Percentiles rank a stretch among this genome's conserved stretches.
Conservation (phyloP, 2,329 filamentous ascomycete species). For the Hymenoscyphus salicellus region DNA sequence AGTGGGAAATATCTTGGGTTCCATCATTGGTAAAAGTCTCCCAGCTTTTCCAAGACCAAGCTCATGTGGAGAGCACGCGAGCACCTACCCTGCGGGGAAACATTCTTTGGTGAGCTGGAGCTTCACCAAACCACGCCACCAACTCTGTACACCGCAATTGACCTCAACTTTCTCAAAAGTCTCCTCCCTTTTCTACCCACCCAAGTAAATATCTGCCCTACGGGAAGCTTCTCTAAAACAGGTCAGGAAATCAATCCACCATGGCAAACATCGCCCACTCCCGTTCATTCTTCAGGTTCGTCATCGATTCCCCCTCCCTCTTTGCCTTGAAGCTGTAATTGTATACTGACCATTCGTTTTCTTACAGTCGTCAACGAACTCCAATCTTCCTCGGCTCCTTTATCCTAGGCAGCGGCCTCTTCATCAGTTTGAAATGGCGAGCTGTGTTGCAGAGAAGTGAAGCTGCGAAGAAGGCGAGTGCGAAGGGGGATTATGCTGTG, state of each 20-base stretch:
- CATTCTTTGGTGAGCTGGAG: neutral
- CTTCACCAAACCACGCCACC: neutral
- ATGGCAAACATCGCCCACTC: slow-evolving; percentile 19
- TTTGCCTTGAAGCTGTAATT: neutral
- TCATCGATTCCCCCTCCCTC: neutral
- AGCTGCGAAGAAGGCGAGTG: slow-evolving; percentile 33
- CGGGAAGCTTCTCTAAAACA: no score
- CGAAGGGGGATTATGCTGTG: slow-evolving; percentile 32
- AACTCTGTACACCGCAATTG: neutral
- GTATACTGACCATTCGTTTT: neutral
- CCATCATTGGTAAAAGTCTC: neutral
- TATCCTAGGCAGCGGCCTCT: slow-evolving; percentile 29
- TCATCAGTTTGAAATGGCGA: slow-evolving; percentile 35
- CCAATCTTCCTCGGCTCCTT: slow-evolving; percentile 31
- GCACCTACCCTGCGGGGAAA: slow-evolving; percentile 7
- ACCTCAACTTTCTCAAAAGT: neutral
- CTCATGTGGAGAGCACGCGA: slow-evolving; percentile 1
- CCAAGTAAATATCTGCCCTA: neutral
- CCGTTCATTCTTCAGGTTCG: slow-evolving; percentile 22
- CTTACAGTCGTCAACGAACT: slow-evolving; percentile 27
- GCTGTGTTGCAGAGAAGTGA: slow-evolving; percentile 35
- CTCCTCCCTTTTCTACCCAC: neutral
- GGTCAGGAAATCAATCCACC: neutral
- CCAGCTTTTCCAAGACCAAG: neutral
- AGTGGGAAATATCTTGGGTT: no score